Evolutionary conservation across 2,329 filamentous ascomycete genomes (phyloP).

Genomic region (Ceratocystis harringtonii): DNA sequence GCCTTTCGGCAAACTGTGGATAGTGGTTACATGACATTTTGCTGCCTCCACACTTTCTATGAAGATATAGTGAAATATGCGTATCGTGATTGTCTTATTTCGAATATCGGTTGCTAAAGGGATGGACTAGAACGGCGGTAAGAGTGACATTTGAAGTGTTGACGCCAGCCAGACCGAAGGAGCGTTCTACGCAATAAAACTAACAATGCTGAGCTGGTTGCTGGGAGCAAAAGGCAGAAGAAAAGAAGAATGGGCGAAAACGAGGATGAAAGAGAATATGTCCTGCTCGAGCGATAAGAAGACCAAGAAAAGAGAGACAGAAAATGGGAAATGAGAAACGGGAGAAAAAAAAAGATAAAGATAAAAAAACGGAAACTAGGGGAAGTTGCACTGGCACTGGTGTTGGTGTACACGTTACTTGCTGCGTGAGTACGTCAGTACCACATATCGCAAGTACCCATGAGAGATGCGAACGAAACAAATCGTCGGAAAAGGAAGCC

Average conservation of each 20-base stretch:
- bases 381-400: too few relatives aligned
- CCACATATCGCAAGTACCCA: too few relatives aligned
- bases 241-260: background rate
- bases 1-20: constrained; percentile 35
- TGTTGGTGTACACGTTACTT: too few relatives aligned
- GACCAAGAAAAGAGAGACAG: background rate
- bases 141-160: background rate
- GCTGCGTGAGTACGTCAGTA: too few relatives aligned
- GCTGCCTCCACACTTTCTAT: background rate
- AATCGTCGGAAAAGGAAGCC: background rate
- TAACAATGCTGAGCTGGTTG: too few relatives aligned
- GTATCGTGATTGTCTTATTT: background rate
- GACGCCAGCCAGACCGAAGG: background rate
- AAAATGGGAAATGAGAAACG: background rate
- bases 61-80: background rate
- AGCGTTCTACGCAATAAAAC: too few relatives aligned
- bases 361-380: background rate
- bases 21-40: constrained; percentile 24
- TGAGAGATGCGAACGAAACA: background rate
- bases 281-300: background rate
- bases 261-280: background rate
- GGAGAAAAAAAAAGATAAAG: background rate
- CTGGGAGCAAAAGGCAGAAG: too few relatives aligned
- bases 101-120: background rate
- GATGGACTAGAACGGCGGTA: background rate